Evolutionary conservation across 805 yeast genomes (phyloP).

Genomic region (Gaillardinia entomophila): DNA sequence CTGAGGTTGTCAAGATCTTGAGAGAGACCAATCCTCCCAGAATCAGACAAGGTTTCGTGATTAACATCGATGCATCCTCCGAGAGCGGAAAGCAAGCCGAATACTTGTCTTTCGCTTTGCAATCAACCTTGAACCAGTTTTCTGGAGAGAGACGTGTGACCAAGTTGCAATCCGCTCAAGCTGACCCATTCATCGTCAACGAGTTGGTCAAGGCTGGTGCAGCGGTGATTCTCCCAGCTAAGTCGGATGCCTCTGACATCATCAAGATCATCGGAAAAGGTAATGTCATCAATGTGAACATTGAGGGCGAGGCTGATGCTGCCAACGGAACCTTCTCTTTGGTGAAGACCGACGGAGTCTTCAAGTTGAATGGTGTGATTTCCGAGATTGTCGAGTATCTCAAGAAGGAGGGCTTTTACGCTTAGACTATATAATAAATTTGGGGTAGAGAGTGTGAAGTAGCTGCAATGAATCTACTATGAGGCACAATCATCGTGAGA

Average conservation of each 20-base stretch:
- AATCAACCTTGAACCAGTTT: slow-evolving; percentile 85
- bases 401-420: slow-evolving; percentile 83
- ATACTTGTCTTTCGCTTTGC: slow-evolving; percentile 70
- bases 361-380: slow-evolving; percentile 42
- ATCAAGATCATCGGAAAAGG: slow-evolving; percentile 50
- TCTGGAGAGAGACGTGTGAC: slow-evolving; percentile 79
- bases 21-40: slow-evolving; percentile 94
- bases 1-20: slow-evolving; percentile 87
- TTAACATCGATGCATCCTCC: slow-evolving; percentile 55
- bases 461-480: no score
- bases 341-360: slow-evolving; percentile 5
- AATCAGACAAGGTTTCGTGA: slow-evolving; percentile 79
- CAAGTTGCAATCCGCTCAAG: slow-evolving; percentile 35
- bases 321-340: slow-evolving; percentile 7
- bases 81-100: slow-evolving; percentile 44
- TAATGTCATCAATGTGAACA: slow-evolving; percentile 44
- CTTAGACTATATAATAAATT: no score
- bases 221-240: slow-evolving; percentile 64
- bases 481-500: no score
- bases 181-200: slow-evolving; percentile 57
- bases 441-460: no score
- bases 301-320: slow-evolving; percentile 7
- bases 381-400: slow-evolving; percentile 67
- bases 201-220: slow-evolving; percentile 87
- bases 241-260: slow-evolving; percentile 50